A percentile compares a stretch with the other conserved stretches of the same genome.
Evolutionary conservation across 129 eudicot species (phyloP).

Genomic region (Tagetes erecta): DNA sequence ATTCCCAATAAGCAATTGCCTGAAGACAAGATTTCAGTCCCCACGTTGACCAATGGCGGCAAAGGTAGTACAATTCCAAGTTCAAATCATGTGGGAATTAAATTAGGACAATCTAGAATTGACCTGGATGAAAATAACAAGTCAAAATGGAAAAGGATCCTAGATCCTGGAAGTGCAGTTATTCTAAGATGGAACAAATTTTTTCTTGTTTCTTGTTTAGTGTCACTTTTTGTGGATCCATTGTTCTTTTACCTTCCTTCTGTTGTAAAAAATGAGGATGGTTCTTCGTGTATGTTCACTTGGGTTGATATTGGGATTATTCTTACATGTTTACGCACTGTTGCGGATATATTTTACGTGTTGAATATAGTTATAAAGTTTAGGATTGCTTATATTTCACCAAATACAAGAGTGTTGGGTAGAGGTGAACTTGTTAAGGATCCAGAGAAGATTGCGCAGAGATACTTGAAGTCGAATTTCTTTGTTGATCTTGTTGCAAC

Average conservation of each 20-base stretch:
- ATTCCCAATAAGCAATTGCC: slow-evolving; percentile 43
- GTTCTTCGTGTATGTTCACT: slow-evolving; percentile 59
- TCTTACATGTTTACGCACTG: slow-evolving; percentile 65
- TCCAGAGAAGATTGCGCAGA: slow-evolving; percentile 48
- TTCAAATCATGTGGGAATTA: slow-evolving; percentile 27
- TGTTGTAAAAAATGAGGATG: slow-evolving; percentile 37
- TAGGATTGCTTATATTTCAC: slow-evolving; percentile 78
- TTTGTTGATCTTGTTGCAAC: slow-evolving; percentile 76
- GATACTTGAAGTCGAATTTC: slow-evolving; percentile 76
- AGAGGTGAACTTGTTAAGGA: slow-evolving; percentile 95
- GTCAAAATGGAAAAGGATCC: slow-evolving; percentile 37
- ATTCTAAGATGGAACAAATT: slow-evolving; percentile 72
- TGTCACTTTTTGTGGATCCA: slow-evolving; percentile 85
- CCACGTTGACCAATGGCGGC: slow-evolving; percentile 34
- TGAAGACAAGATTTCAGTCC: slow-evolving; percentile 44
- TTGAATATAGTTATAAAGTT: slow-evolving; percentile 68
- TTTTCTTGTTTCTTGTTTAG: slow-evolving; percentile 66
- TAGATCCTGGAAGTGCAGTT: slow-evolving; percentile 82
- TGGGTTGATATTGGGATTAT: slow-evolving; percentile 57
- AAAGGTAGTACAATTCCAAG: slow-evolving; percentile 30
- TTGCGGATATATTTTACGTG: slow-evolving; percentile 68
- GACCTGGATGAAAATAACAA: slow-evolving; percentile 46
- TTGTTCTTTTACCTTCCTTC: slow-evolving; percentile 83
- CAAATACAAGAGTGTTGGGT: slow-evolving; percentile 84
- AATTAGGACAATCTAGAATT: slow-evolving; percentile 51